These are phyloP conservation scores for Athelia psychrophila DNA, from an alignment of 1,284 basidiomycete species.

Conservation along the genomic window DNA sequence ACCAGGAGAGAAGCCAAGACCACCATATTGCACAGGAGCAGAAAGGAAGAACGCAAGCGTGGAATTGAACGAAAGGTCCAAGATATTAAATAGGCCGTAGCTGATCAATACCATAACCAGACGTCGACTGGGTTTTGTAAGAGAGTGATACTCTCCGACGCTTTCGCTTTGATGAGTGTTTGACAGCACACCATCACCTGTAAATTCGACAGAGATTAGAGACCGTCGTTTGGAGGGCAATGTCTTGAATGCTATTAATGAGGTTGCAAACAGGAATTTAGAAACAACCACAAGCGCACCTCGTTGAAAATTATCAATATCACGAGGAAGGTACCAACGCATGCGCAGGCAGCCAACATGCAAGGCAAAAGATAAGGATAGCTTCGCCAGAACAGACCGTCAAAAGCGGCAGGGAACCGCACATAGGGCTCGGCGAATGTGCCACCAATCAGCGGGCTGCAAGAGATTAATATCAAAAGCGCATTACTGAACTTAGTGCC, in stretches of 20 bases:
- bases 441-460: background rate
- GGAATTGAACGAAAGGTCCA: background rate
- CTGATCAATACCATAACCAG: background rate
- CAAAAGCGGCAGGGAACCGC: background rate
- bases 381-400: background rate
- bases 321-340: background rate
- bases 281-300: too few relatives aligned
- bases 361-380: background rate
- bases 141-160: too few relatives aligned
- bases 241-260: too few relatives aligned
- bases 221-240: background rate
- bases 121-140: background rate
- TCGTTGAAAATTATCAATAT: background rate
- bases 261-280: too few relatives aligned
- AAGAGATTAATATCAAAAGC: background rate
- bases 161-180: too few relatives aligned
- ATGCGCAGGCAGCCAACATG: background rate
- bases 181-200: too few relatives aligned
- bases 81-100: background rate
- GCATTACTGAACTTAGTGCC: background rate
- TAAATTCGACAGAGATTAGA: too few relatives aligned
- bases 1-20: slow-evolving; percentile 4
- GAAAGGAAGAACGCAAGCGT: background rate
- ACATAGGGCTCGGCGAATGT: background rate
- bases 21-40: slow-evolving; percentile 7